phyloP scores from a whole-genome alignment of 2,329 filamentous ascomycete species.

The Neophaeococcomyces aloes region DNA sequence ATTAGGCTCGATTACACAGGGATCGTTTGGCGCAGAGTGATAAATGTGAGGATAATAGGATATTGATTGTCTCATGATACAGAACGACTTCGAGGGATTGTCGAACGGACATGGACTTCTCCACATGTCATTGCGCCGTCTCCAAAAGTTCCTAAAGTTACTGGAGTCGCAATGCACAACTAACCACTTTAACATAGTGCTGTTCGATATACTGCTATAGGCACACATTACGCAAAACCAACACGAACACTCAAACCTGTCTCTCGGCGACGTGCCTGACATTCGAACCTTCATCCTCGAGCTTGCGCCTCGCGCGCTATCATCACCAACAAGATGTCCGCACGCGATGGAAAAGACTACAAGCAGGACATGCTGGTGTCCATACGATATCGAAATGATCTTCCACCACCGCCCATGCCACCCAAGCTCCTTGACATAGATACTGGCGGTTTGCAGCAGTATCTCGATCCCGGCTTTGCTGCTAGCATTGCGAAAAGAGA shows the following conservation, averaged over 20 bases:
- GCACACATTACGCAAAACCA: too few species aligned
- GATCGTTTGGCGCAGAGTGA: too few species aligned
- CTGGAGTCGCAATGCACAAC: background rate
- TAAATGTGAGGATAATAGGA: too few species aligned
- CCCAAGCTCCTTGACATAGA: constrained; percentile 96
- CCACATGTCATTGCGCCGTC: background rate
- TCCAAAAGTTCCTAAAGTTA: constrained; percentile 5
- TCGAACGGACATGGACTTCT: too few species aligned
- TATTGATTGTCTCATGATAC: too few species aligned
- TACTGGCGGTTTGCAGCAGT: constrained; percentile 81
- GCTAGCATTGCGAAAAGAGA: constrained; percentile 83
- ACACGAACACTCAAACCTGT: too few species aligned
- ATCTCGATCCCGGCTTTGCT: constrained; percentile 82
- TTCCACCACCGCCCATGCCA: constrained; percentile 85
- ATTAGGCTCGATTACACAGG: too few species aligned
- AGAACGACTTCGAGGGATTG: too few species aligned
- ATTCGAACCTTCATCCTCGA: background rate
- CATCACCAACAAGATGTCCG: constrained; percentile 15
- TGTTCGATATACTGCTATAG: too few species aligned
- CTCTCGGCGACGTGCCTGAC: too few species aligned
- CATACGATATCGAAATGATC: constrained; percentile 88
- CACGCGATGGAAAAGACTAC: constrained; percentile 32
- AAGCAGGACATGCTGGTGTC: constrained; percentile 97
- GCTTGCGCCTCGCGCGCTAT: background rate
- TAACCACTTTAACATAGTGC: too few species aligned